Evolutionary conservation across 306 rosid genomes (phyloP), one percentile per base, ranked within the genome.

Genomic region (Inga oerstediana): DNA sequence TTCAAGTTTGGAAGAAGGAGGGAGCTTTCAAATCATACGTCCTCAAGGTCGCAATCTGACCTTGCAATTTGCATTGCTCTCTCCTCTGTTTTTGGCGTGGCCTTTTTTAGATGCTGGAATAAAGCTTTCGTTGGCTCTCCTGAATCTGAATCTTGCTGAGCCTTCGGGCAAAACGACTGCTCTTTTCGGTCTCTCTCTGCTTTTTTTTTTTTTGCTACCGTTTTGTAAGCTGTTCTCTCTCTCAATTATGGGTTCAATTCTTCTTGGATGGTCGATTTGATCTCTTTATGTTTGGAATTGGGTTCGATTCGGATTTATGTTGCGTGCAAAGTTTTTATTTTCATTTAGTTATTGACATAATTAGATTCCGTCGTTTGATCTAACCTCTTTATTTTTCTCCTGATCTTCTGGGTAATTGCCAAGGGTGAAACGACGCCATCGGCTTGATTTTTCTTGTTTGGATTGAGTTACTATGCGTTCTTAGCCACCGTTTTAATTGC

Each of bases 71-170:
- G 24, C 51, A 5, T 20, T 39, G 32, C 58, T 44, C 13, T 3
- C 9, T 16, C 16, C n/a, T 48, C 71, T 81, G 7, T 32, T 51
- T 81, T 77, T 39, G 35, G 76, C 59, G 76, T 72, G 44, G 71
- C 80, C 67, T 65, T 51, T 62, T 80, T 48, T 35, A 75, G 12
- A 15, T 44, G 45, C 27, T 14, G 44, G 15, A 17, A 44, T 8
- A 27, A 22, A 24, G 56, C 46, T 43, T 22, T 72, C 7, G 74
- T 70, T 70, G 30, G 43, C 24, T 30, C 67, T 56, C 68, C 78
- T 58, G 78, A 81, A 85, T 85, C 83, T 76, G 79, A 81, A 76
- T 80, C 82, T 62, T 8, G n/a, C 19, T 37, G 58, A 41, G 80
- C 30, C 30, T 68, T 17, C 30, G 49, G 24, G 16, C 17, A 13